Evolutionary conservation across 257 asterid genomes (phyloP), one percentile per base, ranked within the genome.

Genomic region (Catharanthus roseus): DNA sequence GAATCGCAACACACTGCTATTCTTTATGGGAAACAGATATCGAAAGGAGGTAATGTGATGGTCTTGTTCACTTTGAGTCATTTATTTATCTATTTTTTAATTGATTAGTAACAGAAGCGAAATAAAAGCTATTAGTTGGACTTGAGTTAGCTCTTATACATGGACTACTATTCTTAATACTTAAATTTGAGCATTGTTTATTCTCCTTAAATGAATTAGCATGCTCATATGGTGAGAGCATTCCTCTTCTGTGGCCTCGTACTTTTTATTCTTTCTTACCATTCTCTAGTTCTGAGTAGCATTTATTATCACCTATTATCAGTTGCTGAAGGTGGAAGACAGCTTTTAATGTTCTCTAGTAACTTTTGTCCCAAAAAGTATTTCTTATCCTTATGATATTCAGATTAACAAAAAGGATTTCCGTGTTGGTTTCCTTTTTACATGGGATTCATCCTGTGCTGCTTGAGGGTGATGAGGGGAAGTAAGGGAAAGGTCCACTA

Each of bases 1-100:
- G 65, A 79, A 88, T 65, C 93, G 97, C 65, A 82, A 89, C 77
- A 84, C 89, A 26, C 82, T 95, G 77, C 87, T 95, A 57, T 95
- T 95, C 85, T 95, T 95, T 76, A 95, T 95, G 99, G 99, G 99
- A 56, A 92, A 95, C 74, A 89, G 97, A 26, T 91, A 84, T 49
- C 80, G 99, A 28, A 95, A 95, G 82, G 99, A 95, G 97, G 99
- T 91, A 85, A 83, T n/a, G n/a, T 53, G 1, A 33, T 28, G 44
- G 21, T 60, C 28, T 2, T 49, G 10, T 62, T 53, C 33, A 24
- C 18, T 58, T n/a, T 4, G 39, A 5, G 5, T 31, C 58, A 44
- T 49, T 7, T 58, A 68, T 69, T 28, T 67, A 33, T 61, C 64
- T 33, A 18, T 6, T 10, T 66, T 45, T 8, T 53, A 13, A 64